These are phyloP conservation scores for Penicillium sp. DNA, from an alignment of 2,329 filamentous ascomycete genomes.

Conservation along the genomic window DNA sequence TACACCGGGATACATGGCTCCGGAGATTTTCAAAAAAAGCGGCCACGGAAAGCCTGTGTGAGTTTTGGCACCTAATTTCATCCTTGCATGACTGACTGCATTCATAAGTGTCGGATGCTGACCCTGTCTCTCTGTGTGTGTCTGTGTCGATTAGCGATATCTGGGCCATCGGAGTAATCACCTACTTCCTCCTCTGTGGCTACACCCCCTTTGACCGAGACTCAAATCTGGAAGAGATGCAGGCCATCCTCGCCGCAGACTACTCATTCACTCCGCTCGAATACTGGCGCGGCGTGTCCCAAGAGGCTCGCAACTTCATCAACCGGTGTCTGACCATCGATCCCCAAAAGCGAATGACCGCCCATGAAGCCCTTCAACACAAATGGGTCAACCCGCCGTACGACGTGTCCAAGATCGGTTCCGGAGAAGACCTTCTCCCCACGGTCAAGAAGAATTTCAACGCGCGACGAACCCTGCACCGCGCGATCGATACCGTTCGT, in stretches of 20 bases:
- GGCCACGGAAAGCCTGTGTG: constrained; percentile 95
- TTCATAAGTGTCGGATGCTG: too few relatives aligned
- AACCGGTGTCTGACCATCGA: constrained; percentile 86
- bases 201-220: constrained; percentile 98
- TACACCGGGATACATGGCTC: constrained; percentile 97
- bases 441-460: constrained; percentile 68
- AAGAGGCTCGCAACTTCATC: constrained; percentile 85
- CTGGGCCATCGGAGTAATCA: constrained; percentile 97
- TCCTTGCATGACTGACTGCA: too few relatives aligned
- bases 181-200: constrained; percentile 94
- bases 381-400: constrained; percentile 58
- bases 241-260: constrained; percentile 93
- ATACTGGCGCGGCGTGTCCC: constrained; percentile 93
- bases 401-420: constrained; percentile 35
- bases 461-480: constrained; percentile 58
- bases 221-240: constrained; percentile 98
- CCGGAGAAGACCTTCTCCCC: constrained; percentile 53
- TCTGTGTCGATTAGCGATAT: constrained; percentile 56
- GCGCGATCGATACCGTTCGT: constrained; percentile 62
- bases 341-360: constrained; percentile 78
- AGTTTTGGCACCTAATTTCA: constrained; percentile 11
- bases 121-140: too few relatives aligned
- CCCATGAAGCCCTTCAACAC: constrained; percentile 66
- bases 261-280: constrained; percentile 91
- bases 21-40: constrained; percentile 98